phyloP scores from a whole-genome alignment of 768 basidiomycete species.

The Cystofilobasidium ferigula region DNA sequence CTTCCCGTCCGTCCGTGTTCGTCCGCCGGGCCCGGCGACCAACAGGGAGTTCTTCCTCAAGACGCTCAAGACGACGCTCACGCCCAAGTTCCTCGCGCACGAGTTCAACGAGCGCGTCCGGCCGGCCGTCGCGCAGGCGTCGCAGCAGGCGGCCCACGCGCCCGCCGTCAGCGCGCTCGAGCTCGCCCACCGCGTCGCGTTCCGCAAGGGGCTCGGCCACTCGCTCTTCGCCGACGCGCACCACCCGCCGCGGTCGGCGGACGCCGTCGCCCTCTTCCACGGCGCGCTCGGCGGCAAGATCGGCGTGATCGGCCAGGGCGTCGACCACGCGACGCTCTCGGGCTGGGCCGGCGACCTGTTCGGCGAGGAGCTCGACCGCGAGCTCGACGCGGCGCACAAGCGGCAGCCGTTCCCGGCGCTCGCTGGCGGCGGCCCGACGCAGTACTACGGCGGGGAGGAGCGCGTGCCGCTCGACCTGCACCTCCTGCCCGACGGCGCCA shows the following conservation, averaged over 20 bases:
- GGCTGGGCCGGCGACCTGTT: constrained; percentile 9
- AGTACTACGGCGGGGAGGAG: constrained; percentile 77
- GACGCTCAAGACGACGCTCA: constrained; percentile 70
- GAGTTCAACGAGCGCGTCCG: constrained; percentile 44
- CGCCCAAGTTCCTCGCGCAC: constrained; percentile 53
- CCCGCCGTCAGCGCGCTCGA: constrained; percentile 70
- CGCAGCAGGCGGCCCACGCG: constrained; percentile 49
- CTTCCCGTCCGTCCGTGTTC: constrained; percentile 7
- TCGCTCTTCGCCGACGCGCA: constrained; percentile 75
- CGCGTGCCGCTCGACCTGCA: constrained; percentile 49
- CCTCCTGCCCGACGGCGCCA: constrained; percentile 46
- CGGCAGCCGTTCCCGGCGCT: constrained; percentile 34
- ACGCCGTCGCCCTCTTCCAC: constrained; percentile 57
- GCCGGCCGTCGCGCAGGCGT: constrained; percentile 58
- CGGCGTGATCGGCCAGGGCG: constrained; percentile 77
- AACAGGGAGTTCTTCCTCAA: constrained; percentile 70
- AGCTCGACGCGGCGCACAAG: neutral
- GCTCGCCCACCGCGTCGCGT: constrained; percentile 76
- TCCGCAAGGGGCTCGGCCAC: constrained; percentile 85
- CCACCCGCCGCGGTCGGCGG: constrained; percentile 48
- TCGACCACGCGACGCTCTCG: constrained; percentile 51
- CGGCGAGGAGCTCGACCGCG: constrained; percentile 18
- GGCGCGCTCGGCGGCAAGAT: constrained; percentile 54
- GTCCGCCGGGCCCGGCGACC: too few relatives aligned
- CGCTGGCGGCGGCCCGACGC: too few relatives aligned